A percentile compares a stretch with the other conserved stretches of the same genome.
Conservation (phyloP, 192 early-diverging fungal genomes). For the Borealophlyctis nickersoniae region DNA sequence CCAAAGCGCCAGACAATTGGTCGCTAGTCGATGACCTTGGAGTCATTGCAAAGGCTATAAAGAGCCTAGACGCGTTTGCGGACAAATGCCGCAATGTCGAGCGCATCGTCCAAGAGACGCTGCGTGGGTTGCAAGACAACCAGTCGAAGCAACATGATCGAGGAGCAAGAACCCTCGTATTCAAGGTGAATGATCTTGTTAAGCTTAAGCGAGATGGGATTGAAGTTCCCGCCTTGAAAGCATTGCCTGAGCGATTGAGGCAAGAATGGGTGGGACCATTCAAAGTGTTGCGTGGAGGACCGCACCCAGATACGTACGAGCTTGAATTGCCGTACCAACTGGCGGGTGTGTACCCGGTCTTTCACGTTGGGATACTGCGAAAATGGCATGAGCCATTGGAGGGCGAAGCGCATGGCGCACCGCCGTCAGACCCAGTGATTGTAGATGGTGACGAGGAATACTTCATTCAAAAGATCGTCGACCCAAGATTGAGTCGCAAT, state of each 20-base stretch:
- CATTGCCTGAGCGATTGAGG: background rate
- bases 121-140: conserved; percentile 12
- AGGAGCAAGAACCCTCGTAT: background rate
- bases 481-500: background rate
- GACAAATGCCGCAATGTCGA: background rate
- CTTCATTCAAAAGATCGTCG: background rate
- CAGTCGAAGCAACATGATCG: background rate
- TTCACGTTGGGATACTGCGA: conserved; percentile 14
- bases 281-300: conserved; percentile 1
- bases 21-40: no score
- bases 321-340: conserved; percentile 4
- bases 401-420: background rate
- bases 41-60: no score
- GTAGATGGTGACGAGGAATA: background rate
- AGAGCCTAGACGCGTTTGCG: background rate
- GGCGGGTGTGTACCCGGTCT: conserved; percentile 3
- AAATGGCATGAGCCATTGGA: background rate
- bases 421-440: background rate
- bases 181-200: conserved; percentile 1
- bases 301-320: conserved; percentile 20
- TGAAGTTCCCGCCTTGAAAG: background rate
- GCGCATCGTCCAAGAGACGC: conserved; percentile 9
- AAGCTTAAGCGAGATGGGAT: conserved; percentile 2
- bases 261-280: conserved; percentile 14
- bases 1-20: background rate